Percentiles rank a stretch among this genome's conserved stretches.
Conservation (phyloP, 495 filamentous ascomycete species). For the Penicillium arizonense region DNA sequence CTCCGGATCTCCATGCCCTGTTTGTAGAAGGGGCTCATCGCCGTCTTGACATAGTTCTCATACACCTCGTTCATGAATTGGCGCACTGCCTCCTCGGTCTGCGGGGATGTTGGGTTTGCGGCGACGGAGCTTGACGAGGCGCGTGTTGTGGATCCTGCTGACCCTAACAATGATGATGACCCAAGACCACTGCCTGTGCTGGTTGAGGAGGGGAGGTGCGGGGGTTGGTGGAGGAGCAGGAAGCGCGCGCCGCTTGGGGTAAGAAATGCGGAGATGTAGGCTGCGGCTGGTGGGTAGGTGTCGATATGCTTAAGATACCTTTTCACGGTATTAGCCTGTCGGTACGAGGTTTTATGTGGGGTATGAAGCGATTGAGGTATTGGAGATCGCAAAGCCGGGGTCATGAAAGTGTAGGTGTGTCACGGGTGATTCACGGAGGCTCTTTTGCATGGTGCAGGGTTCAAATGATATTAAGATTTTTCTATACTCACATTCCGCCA, state of each 20-base stretch:
- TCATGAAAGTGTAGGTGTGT: neutral
- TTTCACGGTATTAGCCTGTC: conserved; percentile 10
- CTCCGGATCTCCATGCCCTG: conserved; percentile 80
- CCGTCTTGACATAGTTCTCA: conserved; percentile 91
- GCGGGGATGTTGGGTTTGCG: conserved; percentile 77
- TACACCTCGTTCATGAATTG: conserved; percentile 94
- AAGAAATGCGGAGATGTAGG: conserved; percentile 87
- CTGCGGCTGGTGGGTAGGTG: conserved; percentile 74
- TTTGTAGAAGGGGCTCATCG: conserved; percentile 94
- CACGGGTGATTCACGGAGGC: neutral
- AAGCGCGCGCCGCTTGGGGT: conserved; percentile 72
- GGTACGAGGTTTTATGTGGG: neutral
- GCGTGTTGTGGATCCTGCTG: conserved; percentile 35
- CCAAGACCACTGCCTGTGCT: conserved; percentile 22
- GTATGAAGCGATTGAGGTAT: neutral
- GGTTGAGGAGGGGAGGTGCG: conserved; percentile 43
- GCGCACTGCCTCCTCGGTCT: conserved; percentile 90
- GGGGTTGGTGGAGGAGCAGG: conserved; percentile 81
- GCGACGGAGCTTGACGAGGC: conserved; percentile 63
- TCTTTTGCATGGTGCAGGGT: neutral
- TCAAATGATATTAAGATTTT: neutral
- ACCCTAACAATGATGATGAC: conserved; percentile 31
- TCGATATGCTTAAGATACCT: conserved; percentile 97
- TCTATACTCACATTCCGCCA: conserved; percentile 65
- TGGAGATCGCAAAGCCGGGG: neutral